Percentiles rank a stretch among this genome's conserved stretches.
Evolutionary conservation across 2,329 filamentous ascomycete genomes (phyloP).

Genomic region (Talaromyces albobiverticillius): DNA sequence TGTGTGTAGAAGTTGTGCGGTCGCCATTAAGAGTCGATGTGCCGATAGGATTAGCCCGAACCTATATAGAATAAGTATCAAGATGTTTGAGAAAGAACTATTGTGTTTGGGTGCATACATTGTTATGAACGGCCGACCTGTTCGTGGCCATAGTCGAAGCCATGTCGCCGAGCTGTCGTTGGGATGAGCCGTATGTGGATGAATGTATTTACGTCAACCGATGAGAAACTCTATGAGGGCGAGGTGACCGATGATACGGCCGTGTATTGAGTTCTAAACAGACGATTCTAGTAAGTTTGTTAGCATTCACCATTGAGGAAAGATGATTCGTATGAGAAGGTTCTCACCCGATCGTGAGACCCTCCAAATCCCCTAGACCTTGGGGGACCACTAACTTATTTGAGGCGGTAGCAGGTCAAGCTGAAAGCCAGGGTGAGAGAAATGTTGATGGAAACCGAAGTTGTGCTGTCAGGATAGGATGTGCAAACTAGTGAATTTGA

Average conservation of each 20-base stretch:
- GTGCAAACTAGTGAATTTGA: conserved; percentile 3
- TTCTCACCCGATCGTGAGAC: background rate
- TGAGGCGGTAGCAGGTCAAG: background rate
- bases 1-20: conserved; percentile 35
- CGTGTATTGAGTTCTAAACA: background rate
- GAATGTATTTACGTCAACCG: conserved; percentile 13
- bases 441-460: conserved; percentile 1
- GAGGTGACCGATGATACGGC: background rate
- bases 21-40: conserved; percentile 33
- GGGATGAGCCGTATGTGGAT: conserved; percentile 9
- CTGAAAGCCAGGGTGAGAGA: conserved; percentile 3
- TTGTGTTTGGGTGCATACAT: conserved; percentile 22
- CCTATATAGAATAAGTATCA: conserved; percentile 19
- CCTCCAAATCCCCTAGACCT: background rate
- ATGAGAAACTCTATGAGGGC: background rate
- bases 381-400: conserved; percentile 7
- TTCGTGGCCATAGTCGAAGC: conserved; percentile 37
- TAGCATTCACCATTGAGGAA: background rate
- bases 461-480: background rate
- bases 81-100: conserved; percentile 14
- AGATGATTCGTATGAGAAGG: background rate
- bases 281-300: background rate
- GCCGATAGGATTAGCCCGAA: conserved; percentile 37
- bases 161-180: conserved; percentile 23
- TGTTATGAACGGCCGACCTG: conserved; percentile 35